Evolutionary conservation across 148 eudicot species (phyloP), one percentile per base, ranked within the genome.

Genomic region (Chenopodium berlandieri): DNA sequence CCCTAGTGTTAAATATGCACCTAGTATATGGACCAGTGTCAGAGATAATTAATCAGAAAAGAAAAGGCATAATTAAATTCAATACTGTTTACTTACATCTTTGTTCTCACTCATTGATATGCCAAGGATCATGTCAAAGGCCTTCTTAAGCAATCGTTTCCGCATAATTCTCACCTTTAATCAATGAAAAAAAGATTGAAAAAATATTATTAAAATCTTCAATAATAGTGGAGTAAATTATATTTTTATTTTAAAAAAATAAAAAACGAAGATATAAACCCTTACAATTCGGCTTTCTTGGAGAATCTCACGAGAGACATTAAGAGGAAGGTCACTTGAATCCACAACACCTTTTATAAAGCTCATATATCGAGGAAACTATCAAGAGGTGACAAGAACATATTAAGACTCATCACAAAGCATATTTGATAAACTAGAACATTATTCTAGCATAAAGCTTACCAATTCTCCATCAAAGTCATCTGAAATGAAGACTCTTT

Each of bases 381-480:
- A 74, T 56, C 46, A 46, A 20, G 72, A 78, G 75, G 50, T n/a
- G 30, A 76, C 79, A 19, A 44, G 52, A 20, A 52, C 78, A 56
- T 17, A n/a, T 23, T 34, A 48, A 63, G 46, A 22, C 37, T 79
- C 14, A 73, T 52, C 34, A 54, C 13, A 22, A 63, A 31, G 17
- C 46, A 73, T 32, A 72, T 17, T 62, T 8, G 32, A 34, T 56
- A 79, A 79, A 79, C 17, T 32, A 32, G 13, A 75, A 37, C 56
- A 63, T 56, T 82, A 63, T 56, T 82, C 22, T 23, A 64, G 23
- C 19, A 58, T 31, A 27, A 56, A 48, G 62, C 84, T 88, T 88
- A 96, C 99, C 94, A 96, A 84, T 81, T 96, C 99, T 62, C 99
- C 99, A 85, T 96, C 99, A 75, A 96, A 96, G 78, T 96, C 99